Conservation (phyloP, 2,329 filamentous ascomycete genomes). For the Beauveria asiatica region DNA sequence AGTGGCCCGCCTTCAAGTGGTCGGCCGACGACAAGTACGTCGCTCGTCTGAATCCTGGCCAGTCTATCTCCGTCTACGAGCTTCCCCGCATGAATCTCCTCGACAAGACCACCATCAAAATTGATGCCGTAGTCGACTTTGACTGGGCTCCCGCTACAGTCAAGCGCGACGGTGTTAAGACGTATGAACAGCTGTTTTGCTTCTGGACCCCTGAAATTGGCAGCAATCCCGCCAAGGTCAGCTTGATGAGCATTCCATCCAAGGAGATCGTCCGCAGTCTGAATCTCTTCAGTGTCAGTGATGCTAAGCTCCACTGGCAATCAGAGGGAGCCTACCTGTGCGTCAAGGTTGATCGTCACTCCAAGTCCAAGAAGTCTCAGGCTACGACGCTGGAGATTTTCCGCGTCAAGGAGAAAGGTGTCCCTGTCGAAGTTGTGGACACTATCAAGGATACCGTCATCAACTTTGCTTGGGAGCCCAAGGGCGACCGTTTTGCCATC, state of each 20-base stretch:
- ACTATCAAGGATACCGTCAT: slow-evolving; percentile 97
- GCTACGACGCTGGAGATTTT: slow-evolving; percentile 98
- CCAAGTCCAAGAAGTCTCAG: slow-evolving; percentile 97
- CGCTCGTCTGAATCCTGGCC: slow-evolving; percentile 77
- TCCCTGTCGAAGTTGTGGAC: slow-evolving; percentile 95
- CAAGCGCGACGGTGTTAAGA: slow-evolving; percentile 76
- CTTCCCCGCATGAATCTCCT: slow-evolving; percentile 81
- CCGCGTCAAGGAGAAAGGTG: slow-evolving; percentile 93
- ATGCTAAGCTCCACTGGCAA: slow-evolving; percentile 98
- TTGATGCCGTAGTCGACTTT: slow-evolving; percentile 94
- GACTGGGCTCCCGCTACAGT: slow-evolving; percentile 89
- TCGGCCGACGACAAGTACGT: slow-evolving; percentile 96
- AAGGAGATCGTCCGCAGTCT: slow-evolving; percentile 91
- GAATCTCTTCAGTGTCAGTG: slow-evolving; percentile 95
- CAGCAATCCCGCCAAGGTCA: slow-evolving; percentile 95
- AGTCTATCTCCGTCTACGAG: slow-evolving; percentile 88
- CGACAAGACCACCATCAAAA: slow-evolving; percentile 88
- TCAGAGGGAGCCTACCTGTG: slow-evolving; percentile 89
- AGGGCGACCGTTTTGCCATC: slow-evolving; percentile 92
- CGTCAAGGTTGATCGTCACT: slow-evolving; percentile 97
- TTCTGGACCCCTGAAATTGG: slow-evolving; percentile 99
- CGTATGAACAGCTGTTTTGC: slow-evolving; percentile 90
- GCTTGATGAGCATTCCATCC: slow-evolving; percentile 88
- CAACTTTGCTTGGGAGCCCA: slow-evolving; percentile 99
- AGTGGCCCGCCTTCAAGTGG: slow-evolving; percentile 99